Evolutionary conservation across 768 basidiomycete genomes (phyloP), one percentile per base, ranked within the genome.

Genomic region (Russula earlei): DNA sequence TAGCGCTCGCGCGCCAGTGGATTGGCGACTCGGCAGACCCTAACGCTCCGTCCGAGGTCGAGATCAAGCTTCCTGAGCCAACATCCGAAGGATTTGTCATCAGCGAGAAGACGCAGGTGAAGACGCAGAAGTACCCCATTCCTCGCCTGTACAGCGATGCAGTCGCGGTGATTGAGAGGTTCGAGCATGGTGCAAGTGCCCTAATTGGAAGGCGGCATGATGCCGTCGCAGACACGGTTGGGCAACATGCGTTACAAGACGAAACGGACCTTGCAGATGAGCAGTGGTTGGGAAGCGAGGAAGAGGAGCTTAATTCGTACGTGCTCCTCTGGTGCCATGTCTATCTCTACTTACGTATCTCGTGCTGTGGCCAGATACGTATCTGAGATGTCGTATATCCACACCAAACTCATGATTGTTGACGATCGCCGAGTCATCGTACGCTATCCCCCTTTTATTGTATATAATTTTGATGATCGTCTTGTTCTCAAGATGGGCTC

Each of bases 341-440:
- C 14, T n/a, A 22, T 6, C 17, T 31, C 17, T 34, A 38, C 36
- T 31, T 15, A 29, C 19, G 67, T 9, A 72, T 71, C 46, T 62
- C 65, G 19, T 31, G 37, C 12, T 66, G 56, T 51, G 11, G n/a
- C 25, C 59, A 86, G 86, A 51, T 91, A 89, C 69, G 81, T 89
- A 19, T 82, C 84, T n/a, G 85, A 90, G 70, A 59, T 87, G 62
- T 70, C 86, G 20, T 91, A 91, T 63, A 91, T 92, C 56, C 90
- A 92, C 67, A 82, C 81, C 22, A 92, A 92, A 73, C 67, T 95
- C 24, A 95, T 96, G 93, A 89, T 95, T 51, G 90, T 96, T 34
- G 94, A 96, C 65, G 94, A 97, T 66, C 77, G 81, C 31, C 77
- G 84, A 34, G 92, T 96, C 43, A 91, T 98, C 61, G 89, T 91